Evolutionary conservation across 2,329 filamentous ascomycete genomes (phyloP), one percentile per base, ranked within the genome.

Genomic region (Aureobasidium sp.): DNA sequence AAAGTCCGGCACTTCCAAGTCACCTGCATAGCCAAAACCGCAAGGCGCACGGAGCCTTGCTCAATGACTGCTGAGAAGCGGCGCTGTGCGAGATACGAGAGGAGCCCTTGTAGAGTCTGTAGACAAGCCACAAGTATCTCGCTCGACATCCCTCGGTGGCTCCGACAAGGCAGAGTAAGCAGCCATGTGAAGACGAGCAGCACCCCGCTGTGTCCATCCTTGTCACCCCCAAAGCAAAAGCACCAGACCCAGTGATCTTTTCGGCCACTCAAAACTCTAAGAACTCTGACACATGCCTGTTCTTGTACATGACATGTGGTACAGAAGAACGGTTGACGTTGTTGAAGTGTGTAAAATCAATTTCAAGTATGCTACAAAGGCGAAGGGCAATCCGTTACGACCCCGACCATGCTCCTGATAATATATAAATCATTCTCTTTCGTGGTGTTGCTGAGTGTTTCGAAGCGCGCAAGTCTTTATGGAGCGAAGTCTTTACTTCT

Each of bases 361-460:
- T 25, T 57, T 45, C 53, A 29, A 45, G 31, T 59, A 59, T 59
- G 55, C 55, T 59, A 59, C 55, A 59, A 59, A 42, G 55, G 31
- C 55, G 34, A 59, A 59, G 55, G 53, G 39, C 34, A 25, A 29
- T 59, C 42, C 42, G 20, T 37, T 48, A 48, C 27, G 20, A 47
- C 20, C 31, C 27, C 37, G 15, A 55, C 44, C 55, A 59, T 59
- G 53, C 27, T 27, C 29, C 42, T 12, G 44, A 39, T 39, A 29
- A 48, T 59, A 42, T 42, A 31, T 29, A 17, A 48, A 27, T 59
- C 55, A 59, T 59, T 47, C 42, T 59, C 55, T 59, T 59, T 59
- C 55, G 55, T 59, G 42, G 31, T 34, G 31, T 34, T 48, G 29
- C 27, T 34, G 42, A 6, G 22, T 31, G 14, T 39, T 44, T 37